phyloP scores from a whole-genome alignment of 139 green algal genomes.

The Micractinium conductrix region DNA sequence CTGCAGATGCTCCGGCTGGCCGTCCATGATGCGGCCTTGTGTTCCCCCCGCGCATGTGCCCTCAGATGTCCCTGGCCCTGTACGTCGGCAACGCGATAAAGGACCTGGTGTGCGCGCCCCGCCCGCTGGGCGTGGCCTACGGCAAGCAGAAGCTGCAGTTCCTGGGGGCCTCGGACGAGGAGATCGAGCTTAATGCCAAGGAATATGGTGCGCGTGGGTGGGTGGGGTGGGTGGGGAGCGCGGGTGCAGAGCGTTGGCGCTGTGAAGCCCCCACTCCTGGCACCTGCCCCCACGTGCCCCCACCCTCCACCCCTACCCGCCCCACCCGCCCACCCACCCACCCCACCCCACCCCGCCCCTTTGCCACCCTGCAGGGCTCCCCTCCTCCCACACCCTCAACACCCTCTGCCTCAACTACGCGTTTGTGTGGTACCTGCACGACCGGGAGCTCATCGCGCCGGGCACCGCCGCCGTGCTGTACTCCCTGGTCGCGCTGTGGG shows the following conservation, averaged over 20 bases:
- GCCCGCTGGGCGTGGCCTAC: constrained; percentile 45
- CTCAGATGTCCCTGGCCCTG: constrained; percentile 48
- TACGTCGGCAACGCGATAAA: constrained; percentile 68
- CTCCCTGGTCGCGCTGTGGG: constrained; percentile 43
- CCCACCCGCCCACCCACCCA: constrained; percentile 44
- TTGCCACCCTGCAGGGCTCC: constrained; percentile 37
- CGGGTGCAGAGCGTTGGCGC: no score
- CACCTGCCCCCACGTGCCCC: constrained; percentile 1
- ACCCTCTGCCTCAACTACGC: constrained; percentile 59
- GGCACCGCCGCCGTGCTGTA: constrained; percentile 33
- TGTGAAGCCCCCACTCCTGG: no score
- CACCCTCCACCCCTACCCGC: constrained; percentile 59
- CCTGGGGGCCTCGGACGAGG: constrained; percentile 28
- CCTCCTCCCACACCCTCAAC: constrained; percentile 62
- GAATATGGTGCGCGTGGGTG: not conserved
- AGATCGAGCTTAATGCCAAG: constrained; percentile 53
- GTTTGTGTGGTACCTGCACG: constrained; percentile 44
- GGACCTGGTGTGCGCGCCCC: constrained; percentile 56
- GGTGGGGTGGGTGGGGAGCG: no score
- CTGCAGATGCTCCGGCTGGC: no score
- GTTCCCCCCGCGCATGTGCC: no score
- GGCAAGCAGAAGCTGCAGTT: constrained; percentile 28
- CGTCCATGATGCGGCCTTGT: no score
- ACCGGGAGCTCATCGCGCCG: constrained; percentile 35
- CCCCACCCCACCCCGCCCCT: not conserved